Evolutionary conservation across 164 flowering plant genomes (phyloP).

Genomic region (Houttuynia cordata): DNA sequence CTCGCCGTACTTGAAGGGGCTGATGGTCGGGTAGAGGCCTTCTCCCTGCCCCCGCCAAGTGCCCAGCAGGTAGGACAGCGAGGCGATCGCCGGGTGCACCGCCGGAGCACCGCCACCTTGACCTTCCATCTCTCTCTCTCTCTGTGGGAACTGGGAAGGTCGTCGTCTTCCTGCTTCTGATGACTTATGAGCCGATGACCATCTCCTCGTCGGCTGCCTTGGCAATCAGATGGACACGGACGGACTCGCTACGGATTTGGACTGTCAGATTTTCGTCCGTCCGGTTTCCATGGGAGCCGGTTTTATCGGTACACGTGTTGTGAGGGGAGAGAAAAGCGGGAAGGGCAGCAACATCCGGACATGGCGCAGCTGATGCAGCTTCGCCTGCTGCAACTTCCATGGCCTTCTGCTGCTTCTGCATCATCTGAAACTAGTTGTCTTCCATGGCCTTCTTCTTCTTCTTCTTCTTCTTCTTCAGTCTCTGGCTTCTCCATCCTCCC

Average conservation of each 20-base stretch:
- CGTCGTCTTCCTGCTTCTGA: too few relatives aligned
- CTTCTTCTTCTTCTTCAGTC: too few relatives aligned
- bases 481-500: neutral
- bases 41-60: conserved; percentile 70
- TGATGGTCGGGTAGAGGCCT: conserved; percentile 62
- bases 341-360: neutral
- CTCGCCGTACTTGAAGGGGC: conserved; percentile 50
- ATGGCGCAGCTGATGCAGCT: neutral
- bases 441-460: neutral
- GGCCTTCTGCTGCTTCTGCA: neutral
- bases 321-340: neutral
- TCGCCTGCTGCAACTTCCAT: neutral
- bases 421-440: neutral
- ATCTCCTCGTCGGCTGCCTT: too few relatives aligned
- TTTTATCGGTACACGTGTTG: neutral
- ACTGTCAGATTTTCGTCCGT: too few relatives aligned
- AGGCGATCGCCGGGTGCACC: conserved; percentile 42
- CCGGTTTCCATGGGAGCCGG: neutral
- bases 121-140: too few relatives aligned
- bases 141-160: too few relatives aligned
- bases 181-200: too few relatives aligned
- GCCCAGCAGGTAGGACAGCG: conserved; percentile 45
- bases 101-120: neutral
- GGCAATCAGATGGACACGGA: too few relatives aligned
- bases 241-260: too few relatives aligned